phyloP scores from a whole-genome alignment of 1,284 basidiomycete species.

The Trametes versicolor region DNA sequence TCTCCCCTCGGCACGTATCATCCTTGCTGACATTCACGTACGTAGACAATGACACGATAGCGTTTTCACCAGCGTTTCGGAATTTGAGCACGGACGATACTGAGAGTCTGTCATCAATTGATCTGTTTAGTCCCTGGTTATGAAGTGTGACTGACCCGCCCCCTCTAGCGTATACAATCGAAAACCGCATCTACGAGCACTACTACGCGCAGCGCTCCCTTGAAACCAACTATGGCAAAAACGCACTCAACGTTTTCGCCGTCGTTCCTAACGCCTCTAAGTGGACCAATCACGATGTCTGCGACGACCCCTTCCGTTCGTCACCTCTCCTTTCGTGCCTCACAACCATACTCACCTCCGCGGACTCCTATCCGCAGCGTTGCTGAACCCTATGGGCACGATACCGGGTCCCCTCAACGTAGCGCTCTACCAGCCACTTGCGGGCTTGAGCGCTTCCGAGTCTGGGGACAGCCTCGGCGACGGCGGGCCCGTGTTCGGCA shows the following conservation, averaged over 20 bases:
- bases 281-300: constrained; percentile 50
- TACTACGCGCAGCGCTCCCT: constrained; percentile 65
- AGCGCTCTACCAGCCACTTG: constrained; percentile 51
- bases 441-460: constrained; percentile 53
- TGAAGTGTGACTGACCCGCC: constrained; percentile 37
- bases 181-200: constrained; percentile 59
- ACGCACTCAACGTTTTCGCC: constrained; percentile 58
- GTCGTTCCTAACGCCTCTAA: constrained; percentile 53
- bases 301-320: constrained; percentile 38
- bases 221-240: constrained; percentile 51
- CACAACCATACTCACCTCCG: too few species aligned
- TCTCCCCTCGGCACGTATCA: too few species aligned
- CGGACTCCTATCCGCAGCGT: constrained; percentile 38
- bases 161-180: constrained; percentile 45
- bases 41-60: constrained; percentile 40
- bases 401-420: constrained; percentile 47
- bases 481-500: constrained; percentile 51
- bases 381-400: constrained; percentile 41
- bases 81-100: constrained; percentile 62
- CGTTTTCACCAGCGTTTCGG: constrained; percentile 52
- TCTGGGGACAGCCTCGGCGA: constrained; percentile 51
- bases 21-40: neutral
- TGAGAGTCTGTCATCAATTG: constrained; percentile 53
- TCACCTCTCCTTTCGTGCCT: too few species aligned
- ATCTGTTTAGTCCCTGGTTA: constrained; percentile 36